Conservation (phyloP, 2,329 filamentous ascomycete genomes). For the Capronia americana region DNA sequence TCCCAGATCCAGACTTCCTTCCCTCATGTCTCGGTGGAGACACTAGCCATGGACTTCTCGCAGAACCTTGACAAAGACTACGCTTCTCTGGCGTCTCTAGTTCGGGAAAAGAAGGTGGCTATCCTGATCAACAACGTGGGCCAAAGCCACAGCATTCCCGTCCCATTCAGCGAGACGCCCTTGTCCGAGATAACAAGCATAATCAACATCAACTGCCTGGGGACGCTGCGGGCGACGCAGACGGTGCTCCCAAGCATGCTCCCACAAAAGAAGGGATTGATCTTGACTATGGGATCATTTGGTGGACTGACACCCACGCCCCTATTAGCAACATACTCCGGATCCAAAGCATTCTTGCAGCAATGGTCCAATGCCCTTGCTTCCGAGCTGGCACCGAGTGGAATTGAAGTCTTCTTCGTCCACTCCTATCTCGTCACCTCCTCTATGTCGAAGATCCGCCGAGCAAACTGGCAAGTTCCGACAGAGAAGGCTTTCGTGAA, state of each 20-base stretch:
- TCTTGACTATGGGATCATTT: constrained; percentile 97
- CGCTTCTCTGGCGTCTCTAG: constrained; percentile 69
- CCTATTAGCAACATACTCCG: constrained; percentile 92
- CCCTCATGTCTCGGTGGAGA: constrained; percentile 73
- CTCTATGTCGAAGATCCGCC: constrained; percentile 95
- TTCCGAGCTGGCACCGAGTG: constrained; percentile 78
- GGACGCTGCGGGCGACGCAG: constrained; percentile 86
- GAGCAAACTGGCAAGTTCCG: constrained; percentile 77
- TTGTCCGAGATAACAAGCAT: constrained; percentile 85
- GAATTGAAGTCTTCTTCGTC: constrained; percentile 88
- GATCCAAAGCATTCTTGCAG: constrained; percentile 97
- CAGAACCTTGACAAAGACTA: constrained; percentile 75
- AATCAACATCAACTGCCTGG: constrained; percentile 92
- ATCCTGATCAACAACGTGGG: constrained; percentile 98
- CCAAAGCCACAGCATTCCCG: constrained; percentile 89
- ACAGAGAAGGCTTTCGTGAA: constrained; percentile 82
- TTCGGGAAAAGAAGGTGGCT: constrained; percentile 77
- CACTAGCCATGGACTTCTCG: constrained; percentile 89
- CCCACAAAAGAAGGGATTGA: constrained; percentile 81
- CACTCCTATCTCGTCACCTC: constrained; percentile 93
- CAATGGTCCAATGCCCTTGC: constrained; percentile 90
- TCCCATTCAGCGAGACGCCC: constrained; percentile 81
- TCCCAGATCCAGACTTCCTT: constrained; percentile 76
- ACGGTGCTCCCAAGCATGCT: constrained; percentile 84
- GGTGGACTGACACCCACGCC: constrained; percentile 91